Evolutionary conservation across 441 rosid genomes (phyloP).

Genomic region (Kokia cookei): DNA sequence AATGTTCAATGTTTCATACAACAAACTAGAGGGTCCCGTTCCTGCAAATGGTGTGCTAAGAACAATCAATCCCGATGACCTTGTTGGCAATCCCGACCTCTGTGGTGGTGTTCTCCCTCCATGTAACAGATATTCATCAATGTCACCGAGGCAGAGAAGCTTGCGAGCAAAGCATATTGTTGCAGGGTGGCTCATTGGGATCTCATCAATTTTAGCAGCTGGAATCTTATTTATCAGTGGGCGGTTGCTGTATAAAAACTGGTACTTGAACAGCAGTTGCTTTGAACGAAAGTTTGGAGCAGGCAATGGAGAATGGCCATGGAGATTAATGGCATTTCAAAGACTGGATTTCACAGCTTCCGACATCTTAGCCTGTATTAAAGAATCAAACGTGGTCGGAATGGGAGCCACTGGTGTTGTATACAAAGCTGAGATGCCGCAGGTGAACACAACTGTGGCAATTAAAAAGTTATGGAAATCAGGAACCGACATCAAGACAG

Average conservation of each 20-base stretch:
- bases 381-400: conserved; percentile 69
- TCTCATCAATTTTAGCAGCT: conserved; percentile 43
- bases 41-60: conserved; percentile 60
- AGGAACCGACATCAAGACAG: conserved; percentile 46
- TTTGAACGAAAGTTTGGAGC: conserved; percentile 31
- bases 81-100: conserved; percentile 55
- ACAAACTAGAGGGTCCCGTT: conserved; percentile 69
- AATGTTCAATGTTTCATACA: conserved; percentile 61
- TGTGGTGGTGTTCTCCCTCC: conserved; percentile 75
- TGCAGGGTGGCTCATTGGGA: conserved; percentile 53
- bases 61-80: conserved; percentile 70
- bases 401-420: conserved; percentile 81
- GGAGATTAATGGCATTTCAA: conserved; percentile 81
- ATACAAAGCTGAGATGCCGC: conserved; percentile 63
- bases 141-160: conserved; percentile 25
- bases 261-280: conserved; percentile 40
- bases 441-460: conserved; percentile 45
- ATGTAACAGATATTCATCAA: conserved; percentile 24
- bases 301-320: conserved; percentile 71
- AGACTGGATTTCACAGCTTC: conserved; percentile 65
- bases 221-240: conserved; percentile 33
- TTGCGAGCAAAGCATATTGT: conserved; percentile 40
- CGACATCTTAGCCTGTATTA: conserved; percentile 57
- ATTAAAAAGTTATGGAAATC: conserved; percentile 84
- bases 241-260: conserved; percentile 38